These are phyloP conservation scores for Nephelium lappaceum DNA, from an alignment of 345 rosid species.

Conservation along the genomic window DNA sequence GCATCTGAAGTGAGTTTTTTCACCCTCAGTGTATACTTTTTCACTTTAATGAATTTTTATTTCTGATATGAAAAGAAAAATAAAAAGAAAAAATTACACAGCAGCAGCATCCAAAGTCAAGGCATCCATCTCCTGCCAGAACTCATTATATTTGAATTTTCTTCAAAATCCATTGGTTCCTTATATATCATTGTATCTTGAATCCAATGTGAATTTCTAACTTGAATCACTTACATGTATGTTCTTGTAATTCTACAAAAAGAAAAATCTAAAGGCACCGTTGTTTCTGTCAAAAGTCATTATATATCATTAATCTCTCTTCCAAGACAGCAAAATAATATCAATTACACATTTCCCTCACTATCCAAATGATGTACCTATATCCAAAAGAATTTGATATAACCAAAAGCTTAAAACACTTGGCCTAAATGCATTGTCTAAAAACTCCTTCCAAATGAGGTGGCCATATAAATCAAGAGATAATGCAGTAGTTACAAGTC, in stretches of 20 bases:
- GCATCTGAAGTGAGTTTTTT: not conserved
- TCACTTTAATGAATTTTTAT: not conserved
- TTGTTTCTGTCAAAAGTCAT: too few species aligned
- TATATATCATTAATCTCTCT: not conserved
- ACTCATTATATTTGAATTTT: not conserved
- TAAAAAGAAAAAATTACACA: not conserved
- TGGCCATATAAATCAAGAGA: not conserved
- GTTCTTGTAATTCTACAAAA: not conserved
- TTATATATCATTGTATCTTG: not conserved
- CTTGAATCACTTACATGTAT: not conserved
- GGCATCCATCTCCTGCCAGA: not conserved
- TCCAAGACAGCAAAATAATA: not conserved
- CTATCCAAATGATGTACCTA: not conserved
- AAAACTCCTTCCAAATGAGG: not conserved
- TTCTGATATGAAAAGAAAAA: not conserved
- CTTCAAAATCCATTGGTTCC: not conserved
- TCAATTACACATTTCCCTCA: not conserved
- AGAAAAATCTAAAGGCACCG: not conserved
- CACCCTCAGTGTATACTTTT: not conserved
- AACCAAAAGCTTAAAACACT: not conserved
- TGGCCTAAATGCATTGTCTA: not conserved
- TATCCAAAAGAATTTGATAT: not conserved
- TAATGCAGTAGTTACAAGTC: not conserved
- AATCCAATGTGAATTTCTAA: not conserved
- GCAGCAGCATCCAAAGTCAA: not conserved